A percentile compares a stretch with the other conserved stretches of the same genome.
These are phyloP conservation scores for Durotheca rogersii DNA, from an alignment of 495 filamentous ascomycete species.

Conservation along the genomic window DNA sequence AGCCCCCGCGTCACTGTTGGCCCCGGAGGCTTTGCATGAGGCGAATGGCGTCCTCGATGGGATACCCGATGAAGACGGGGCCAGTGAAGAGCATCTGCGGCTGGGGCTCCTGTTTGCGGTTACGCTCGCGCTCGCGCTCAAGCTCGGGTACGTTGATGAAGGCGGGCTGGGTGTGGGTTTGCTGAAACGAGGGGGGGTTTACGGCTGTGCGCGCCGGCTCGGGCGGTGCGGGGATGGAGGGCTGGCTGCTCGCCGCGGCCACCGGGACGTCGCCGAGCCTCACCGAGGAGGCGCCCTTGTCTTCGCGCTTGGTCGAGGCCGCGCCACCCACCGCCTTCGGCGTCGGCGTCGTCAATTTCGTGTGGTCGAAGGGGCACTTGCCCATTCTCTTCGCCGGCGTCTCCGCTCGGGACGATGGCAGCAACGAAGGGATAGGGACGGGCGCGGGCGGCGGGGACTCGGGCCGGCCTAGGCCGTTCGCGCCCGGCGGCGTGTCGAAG, in stretches of 20 bases:
- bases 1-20: conserved; percentile 29
- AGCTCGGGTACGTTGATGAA: conserved; percentile 42
- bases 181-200: too few species aligned
- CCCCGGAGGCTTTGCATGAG: conserved; percentile 62
- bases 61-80: conserved; percentile 86
- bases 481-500: conserved; percentile 38
- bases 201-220: conserved; percentile 7
- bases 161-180: conserved; percentile 42
- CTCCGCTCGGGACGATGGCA: conserved; percentile 24
- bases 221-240: conserved; percentile 25
- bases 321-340: conserved; percentile 26
- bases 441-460: conserved; percentile 46
- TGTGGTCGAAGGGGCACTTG: conserved; percentile 52
- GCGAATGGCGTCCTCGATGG: conserved; percentile 71
- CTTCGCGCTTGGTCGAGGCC: conserved; percentile 24
- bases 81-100: conserved; percentile 79
- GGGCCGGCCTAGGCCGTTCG: conserved; percentile 34
- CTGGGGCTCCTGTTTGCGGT: conserved; percentile 29
- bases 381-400: conserved; percentile 27
- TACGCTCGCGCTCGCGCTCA: too few species aligned
- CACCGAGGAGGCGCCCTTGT: conserved; percentile 26
- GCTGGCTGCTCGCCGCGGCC: conserved; percentile 23
- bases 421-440: conserved; percentile 37
- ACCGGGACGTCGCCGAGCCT: conserved; percentile 14
- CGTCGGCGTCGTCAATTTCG: conserved; percentile 38